Base-by-base conservation (phyloP, 352 stramenopile species). In the Blastocystis sp. region DNA sequence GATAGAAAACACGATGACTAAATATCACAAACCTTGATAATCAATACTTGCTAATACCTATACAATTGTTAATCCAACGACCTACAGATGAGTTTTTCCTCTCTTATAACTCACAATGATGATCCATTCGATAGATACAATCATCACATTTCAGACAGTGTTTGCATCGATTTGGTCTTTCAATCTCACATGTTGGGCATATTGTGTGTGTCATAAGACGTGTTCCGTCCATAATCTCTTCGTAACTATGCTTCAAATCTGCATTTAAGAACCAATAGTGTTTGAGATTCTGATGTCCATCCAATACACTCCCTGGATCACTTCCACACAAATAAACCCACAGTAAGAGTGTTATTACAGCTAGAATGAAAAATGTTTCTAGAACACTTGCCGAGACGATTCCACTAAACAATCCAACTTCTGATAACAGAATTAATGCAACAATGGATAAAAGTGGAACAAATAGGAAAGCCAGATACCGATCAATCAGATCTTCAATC, bases 31-130 rank as follows among this genome's bases (percentile, higher is more conserved):
- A 11, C 35, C 19, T 32, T 51, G 19, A 4, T 21, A 21, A 77
- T 24, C 59, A 32, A 19, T 42, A 87, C 65, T 87, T 87, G 54
- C 63, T 87, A 19, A 61, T 61, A 32, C 77, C 77, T 12, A 87
- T 49, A 77, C 77, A 87, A 37, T 87, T 87, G 14, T 87, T 78
- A 16, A 87, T 66, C 77, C 77, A 87, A 12, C 51, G 71, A 67
- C 71, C 71, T 81, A 81, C 6, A 14, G 6, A 19, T 59, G 32
- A 81, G 9, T 42, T 9, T 46, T 46, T 46, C 27, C 27, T 24
- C 4, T 42, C 56, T 27, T 27, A 1, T 37, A 21, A 73, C 71
- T 24, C 27, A 87, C 77, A 87, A 21, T 87, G 77, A 51, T 87
- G 77, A 19, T 87, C 77, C 56, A 87, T 77, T 19, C 65, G 59